Evolutionary conservation across 108 stramenopile species (phyloP), one percentile per base, ranked within the genome.

Genomic region (Parietichytrium sp.): DNA sequence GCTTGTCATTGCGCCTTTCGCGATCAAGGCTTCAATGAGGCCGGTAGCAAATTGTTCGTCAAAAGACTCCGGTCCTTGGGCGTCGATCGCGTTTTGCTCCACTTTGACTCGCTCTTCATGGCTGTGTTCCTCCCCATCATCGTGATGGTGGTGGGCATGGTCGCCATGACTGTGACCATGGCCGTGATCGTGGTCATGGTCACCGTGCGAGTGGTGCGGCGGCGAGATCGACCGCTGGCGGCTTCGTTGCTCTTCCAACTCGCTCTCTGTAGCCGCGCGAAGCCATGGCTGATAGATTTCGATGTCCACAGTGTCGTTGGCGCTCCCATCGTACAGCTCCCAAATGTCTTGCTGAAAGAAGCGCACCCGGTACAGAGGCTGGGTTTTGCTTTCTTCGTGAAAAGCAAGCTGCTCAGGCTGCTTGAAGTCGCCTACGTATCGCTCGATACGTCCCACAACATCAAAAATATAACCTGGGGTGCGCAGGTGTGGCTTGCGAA

Each of bases 41-140:
- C 85, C 86, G 8, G n/a, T 45, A 49, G 61, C 82, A 31, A 91
- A 80, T 54, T 85, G 61, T 20, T 72, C 61, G 3, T 72, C 61
- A 25, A 42, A 33, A 50, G 49, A 16, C 18, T 16, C 49, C 49
- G 49, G 49, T 16, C 49, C 49, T 16, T 72, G 38, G 20, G 42
- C 42, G 45, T 31, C 20, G 6, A 72, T 10, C 0, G 61, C 61
- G 20, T n/a, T 45, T 20, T 72, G 33, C 20, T 72, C 61, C 33
- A 72, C 61, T 33, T 45, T 72, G 61, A 42, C n/a, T 10, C 61
- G 61, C 42, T 72, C 61, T 20, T 72, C 61, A 42, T 72, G 61
- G n/a, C 36, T 42, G 61, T 72, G 61, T 10, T 72, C 61, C 10
- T 72, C 38, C 20, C 45, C 61, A 45, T 45, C 54, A 12, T 54